Base-by-base conservation (phyloP, 164 flowering plant species). In the Umbilicus rupestris region DNA sequence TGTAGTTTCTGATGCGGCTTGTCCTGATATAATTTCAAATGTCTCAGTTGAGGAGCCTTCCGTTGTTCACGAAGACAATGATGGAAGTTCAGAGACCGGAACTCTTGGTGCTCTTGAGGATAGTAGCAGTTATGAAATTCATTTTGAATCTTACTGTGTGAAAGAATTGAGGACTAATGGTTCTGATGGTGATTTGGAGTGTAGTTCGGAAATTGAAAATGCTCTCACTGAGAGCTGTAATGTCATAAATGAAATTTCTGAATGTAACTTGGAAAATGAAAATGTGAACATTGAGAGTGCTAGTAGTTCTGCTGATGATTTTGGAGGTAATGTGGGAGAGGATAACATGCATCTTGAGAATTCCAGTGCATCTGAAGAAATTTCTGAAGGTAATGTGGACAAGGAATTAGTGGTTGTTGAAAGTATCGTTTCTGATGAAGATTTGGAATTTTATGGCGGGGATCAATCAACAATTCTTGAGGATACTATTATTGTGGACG, bases 351-450 rank as follows among this genome's bases (percentile, higher is more conserved):
- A 62, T 63, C 19, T 28, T 28, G 65, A 63, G n/a, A 63, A 37
- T 17, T 20, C 14, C 24, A n/a, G 20, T 22, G 28, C 44, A 14
- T 37, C 22, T 62, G 39, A 10, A 33, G 64, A 62, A 35, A 60
- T 19, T 60, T 31, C 28, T 31, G 39, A 30, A 0, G 37, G 64
- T 30, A 35, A 60, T 30, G 39, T 9, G 15, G n/a, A 29, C 1
- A 31, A 60, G 57, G 57, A 50, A 50, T 8, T 22, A 6, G 57
- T 50, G 57, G 28, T 50, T 30, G 64, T 30, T 5, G 39, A 5
- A 31, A 60, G 64, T 31, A 60, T 35, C 64, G 30, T 30, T 60
- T 19, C 22, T 60, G 64, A 31, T 30, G 37, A 60, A 20, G 57
- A 50, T 60, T 35, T 60, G 8, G 41, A 60, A n/a, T 30, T n/a